Evolutionary conservation across 768 basidiomycete genomes (phyloP), one percentile per base, ranked within the genome.

Genomic region (Termitomyces sp.): DNA sequence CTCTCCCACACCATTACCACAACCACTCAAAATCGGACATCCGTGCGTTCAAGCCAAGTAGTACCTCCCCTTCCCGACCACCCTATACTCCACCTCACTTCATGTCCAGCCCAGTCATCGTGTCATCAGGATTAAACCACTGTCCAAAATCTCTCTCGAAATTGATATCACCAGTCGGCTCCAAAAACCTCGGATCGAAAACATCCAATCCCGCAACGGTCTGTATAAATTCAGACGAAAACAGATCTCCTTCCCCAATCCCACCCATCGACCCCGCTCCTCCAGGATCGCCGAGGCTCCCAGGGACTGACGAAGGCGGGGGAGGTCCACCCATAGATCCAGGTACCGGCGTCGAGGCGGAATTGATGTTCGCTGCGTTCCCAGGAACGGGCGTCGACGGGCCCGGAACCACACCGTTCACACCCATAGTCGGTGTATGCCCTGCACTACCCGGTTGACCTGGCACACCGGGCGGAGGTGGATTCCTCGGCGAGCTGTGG

Each of bases 131-230:
- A 65, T 84, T 85, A 63, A 90, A 88, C 87, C 87, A 89, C 64
- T 87, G 84, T 55, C 85, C 83, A 69, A 89, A 89, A 64, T 88
- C 87, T 65, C 85, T 75, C 68, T 87, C 87, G 61, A 88, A 87
- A 64, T 86, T 83, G 66, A 87, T 70, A 57, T 80, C 74, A 2
- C 75, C 76, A 50, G 78, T 75, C n/a, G 69, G 61, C 46, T 74
- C 67, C 65, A 83, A 81, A 42, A 83, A 56, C 49, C 65, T 59
- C 8, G 69, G 34, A 55, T 76, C 74, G 50, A 78, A 77, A 5
- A 75, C 76, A 26, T 79, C 79, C 65, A 81, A 58, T 47, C 56
- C 69, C 22, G 71, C 70, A 10, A 78, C 70, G 13, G 71, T 75
- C 59, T 76, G 71, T 57, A 84, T 79, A 52, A 83, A 82, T 32